Conservation (phyloP, 306 rosid genomes). For the Casuarina glauca region DNA sequence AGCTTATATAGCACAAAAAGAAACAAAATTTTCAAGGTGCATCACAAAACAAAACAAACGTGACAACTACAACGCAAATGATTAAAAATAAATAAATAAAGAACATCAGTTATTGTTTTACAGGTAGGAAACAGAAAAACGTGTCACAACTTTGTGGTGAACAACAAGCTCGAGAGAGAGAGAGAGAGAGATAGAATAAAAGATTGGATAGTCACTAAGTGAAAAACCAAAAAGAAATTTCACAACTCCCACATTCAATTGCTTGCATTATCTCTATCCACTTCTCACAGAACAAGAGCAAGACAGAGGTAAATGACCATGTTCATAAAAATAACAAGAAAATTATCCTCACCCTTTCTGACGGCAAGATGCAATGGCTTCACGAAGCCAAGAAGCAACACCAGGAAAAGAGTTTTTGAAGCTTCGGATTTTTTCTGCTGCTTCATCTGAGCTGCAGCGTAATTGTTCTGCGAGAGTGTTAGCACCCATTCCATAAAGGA, state of each 20-base stretch:
- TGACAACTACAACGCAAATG: background rate
- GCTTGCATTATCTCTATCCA: slow-evolving; percentile 21
- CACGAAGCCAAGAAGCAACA: slow-evolving; percentile 91
- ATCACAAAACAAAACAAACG: background rate
- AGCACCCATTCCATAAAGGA: slow-evolving; percentile 97
- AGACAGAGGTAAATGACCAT: slow-evolving; percentile 18
- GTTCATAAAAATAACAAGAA: slow-evolving; percentile 20
- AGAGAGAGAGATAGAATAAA: background rate
- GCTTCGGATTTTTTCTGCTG: slow-evolving; percentile 73
- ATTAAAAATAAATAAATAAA: background rate
- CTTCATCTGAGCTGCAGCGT: slow-evolving; percentile 74
- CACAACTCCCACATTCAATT: slow-evolving; percentile 4
- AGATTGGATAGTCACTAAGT: background rate
- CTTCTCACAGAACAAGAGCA: background rate
- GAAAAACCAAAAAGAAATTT: background rate
- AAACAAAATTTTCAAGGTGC: slow-evolving; percentile 11
- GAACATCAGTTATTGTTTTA: background rate
- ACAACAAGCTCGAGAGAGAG: background rate
- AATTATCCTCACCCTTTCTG: slow-evolving; percentile 71
- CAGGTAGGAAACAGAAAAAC: background rate
- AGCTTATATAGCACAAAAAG: slow-evolving; percentile 1
- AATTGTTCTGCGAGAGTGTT: slow-evolving; percentile 85
- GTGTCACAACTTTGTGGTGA: too few species aligned
- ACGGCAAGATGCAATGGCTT: slow-evolving; percentile 69
- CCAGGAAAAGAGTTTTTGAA: slow-evolving; percentile 86